Conservation (phyloP, 2,329 filamentous ascomycete species). For the Penicillium sp. region DNA sequence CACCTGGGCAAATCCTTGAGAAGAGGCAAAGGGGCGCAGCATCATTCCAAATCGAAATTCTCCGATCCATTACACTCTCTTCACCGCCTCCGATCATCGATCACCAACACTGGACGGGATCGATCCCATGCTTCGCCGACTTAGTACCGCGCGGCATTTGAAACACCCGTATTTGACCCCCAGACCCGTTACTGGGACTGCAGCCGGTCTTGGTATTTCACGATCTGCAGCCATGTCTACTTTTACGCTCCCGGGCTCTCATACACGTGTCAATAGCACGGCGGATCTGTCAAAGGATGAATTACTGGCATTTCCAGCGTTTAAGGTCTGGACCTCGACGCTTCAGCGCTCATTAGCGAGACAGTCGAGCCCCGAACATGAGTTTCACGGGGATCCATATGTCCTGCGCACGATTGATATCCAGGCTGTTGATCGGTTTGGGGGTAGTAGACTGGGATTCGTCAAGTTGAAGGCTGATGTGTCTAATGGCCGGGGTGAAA, state of each 20-base stretch:
- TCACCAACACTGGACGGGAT: neutral
- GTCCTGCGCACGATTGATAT: slow-evolving; percentile 53
- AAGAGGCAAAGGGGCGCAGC: neutral
- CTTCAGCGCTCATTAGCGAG: slow-evolving; percentile 50
- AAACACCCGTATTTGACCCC: neutral
- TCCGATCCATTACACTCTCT: neutral
- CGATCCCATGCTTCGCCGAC: neutral
- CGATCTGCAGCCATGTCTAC: slow-evolving; percentile 37
- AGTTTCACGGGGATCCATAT: slow-evolving; percentile 55
- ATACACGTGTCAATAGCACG: slow-evolving; percentile 45
- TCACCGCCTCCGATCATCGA: neutral
- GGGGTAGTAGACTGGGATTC: slow-evolving; percentile 53
- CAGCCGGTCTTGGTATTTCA: neutral
- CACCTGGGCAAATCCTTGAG: neutral
- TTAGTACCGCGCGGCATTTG: neutral
- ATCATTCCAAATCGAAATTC: neutral
- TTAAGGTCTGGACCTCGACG: slow-evolving; percentile 56
- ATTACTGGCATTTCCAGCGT: slow-evolving; percentile 53
- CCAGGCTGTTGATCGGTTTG: slow-evolving; percentile 57
- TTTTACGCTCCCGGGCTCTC: slow-evolving; percentile 40
- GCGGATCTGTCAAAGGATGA: slow-evolving; percentile 46
- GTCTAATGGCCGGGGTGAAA: slow-evolving; percentile 53
- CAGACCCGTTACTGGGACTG: neutral
- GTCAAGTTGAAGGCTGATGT: slow-evolving; percentile 57
- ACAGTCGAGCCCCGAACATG: slow-evolving; percentile 49